Base-by-base conservation (phyloP, 768 basidiomycete species). In the Auriscalpium microsporum region DNA sequence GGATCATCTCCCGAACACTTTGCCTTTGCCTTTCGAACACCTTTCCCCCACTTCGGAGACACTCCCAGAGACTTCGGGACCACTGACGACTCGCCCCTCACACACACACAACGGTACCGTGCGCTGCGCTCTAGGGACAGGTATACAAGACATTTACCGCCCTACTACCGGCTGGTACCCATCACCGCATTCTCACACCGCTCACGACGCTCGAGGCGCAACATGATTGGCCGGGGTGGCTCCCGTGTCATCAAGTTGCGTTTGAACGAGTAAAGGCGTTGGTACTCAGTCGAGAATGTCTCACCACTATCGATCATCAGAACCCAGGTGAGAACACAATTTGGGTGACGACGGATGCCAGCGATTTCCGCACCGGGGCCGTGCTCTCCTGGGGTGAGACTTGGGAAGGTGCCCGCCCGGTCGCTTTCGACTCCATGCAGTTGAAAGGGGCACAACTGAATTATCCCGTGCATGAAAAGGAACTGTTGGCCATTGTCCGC, bases 401-500 rank as follows among this genome's bases (percentile, higher is more conserved):
- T 16, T 69, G 70, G 63, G 61, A 67, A 11, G 58, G 51, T 0
- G 67, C 72, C 4, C 64, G 67, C 10, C 69, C 74, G 0, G 70
- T 68, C 33, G 62, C 70, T 42, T 68, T 72, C 57, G 64, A 47
- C 50, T 77, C 64, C 0, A 59, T 36, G 51, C 58, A 55, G 8
- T 64, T 68, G 19, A 67, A 62, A 38, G 58, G 59, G 10, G 70
- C 73, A 0, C 67, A 68, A 40, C 67, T 23, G 8, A 72, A 73
- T 50, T 76, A 75, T 48, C 71, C 71, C 0, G 63, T 68, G 0
- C 74, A 75, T 52, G 66, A 76, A 51, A 69, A 72, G 54, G 73
- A 76, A 58, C 52, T 75, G 0, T 52, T 74, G 0, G 71, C 71
- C 0, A 71, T 78, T 14, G 63, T 76, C 0, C 49, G 64, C 0